Evolutionary conservation across 345 rosid genomes (phyloP).

Genomic region (Populus davidiana): DNA sequence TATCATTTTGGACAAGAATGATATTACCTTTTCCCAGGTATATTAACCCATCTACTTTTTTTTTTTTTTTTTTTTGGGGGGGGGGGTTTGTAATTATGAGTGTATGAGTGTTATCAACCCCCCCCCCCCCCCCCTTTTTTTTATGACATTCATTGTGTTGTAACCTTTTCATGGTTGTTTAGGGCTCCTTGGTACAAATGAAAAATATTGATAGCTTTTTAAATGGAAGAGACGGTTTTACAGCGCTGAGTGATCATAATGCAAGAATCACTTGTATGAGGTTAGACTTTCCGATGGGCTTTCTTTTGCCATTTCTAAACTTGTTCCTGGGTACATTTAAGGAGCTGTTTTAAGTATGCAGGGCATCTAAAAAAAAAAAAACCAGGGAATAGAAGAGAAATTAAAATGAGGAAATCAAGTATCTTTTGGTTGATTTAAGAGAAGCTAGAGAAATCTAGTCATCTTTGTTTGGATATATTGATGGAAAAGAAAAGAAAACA

Average conservation of each 20-base stretch:
- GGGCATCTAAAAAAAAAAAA: too few species aligned
- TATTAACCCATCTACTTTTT: not conserved
- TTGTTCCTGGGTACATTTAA: not conserved
- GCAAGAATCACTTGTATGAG: constrained; percentile 72
- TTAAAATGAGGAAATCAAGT: too few species aligned
- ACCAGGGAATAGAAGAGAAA: too few species aligned
- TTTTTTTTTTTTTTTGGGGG: not conserved
- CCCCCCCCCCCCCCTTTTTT: not conserved
- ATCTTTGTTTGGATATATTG: too few species aligned
- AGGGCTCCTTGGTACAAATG: constrained; percentile 43
- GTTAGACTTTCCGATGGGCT: constrained; percentile 27
- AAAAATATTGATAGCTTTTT: constrained; percentile 22
- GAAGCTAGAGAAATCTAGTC: too few species aligned
- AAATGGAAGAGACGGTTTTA: constrained; percentile 16
- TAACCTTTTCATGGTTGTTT: not conserved
- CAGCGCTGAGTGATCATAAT: constrained; percentile 38
- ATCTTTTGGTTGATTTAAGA: too few species aligned
- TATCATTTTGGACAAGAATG: constrained; percentile 37
- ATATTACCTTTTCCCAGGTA: constrained; percentile 48
- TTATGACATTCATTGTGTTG: not conserved
- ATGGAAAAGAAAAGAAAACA: too few species aligned
- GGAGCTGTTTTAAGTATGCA: too few species aligned
- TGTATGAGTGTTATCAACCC: too few species aligned
- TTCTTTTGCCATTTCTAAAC: not conserved
- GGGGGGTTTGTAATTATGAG: too few species aligned